phyloP scores from a whole-genome alignment of 169 alveolate species.

The Plasmodium fragile region DNA sequence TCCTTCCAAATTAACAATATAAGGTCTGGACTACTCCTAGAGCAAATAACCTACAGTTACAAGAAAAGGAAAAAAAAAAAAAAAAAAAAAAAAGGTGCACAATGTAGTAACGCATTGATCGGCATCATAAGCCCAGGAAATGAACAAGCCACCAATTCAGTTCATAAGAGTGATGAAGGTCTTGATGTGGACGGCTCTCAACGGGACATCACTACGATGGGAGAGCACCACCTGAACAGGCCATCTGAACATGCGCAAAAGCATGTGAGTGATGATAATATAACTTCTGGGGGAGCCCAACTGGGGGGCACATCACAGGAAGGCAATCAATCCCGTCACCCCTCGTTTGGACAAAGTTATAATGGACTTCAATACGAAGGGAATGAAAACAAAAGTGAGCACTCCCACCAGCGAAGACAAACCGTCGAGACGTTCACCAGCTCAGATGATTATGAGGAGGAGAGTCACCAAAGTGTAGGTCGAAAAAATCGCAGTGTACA shows the following conservation, averaged over 20 bases:
- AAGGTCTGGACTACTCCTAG: slow-evolving; percentile 39
- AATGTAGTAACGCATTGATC: neutral
- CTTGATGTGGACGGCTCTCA: neutral
- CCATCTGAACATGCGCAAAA: neutral
- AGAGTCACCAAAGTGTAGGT: neutral
- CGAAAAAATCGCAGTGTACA: neutral
- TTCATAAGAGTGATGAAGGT: neutral
- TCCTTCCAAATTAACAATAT: slow-evolving; percentile 46
- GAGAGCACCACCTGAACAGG: neutral
- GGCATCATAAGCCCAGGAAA: neutral
- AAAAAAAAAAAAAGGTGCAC: neutral
- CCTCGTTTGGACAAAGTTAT: neutral
- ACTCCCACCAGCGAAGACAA: neutral
- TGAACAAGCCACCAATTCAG: neutral
- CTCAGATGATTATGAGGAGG: neutral
- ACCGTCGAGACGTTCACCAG: neutral
- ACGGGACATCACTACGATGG: neutral
- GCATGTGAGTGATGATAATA: neutral
- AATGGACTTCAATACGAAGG: neutral
- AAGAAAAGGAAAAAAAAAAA: slow-evolving; percentile 17
- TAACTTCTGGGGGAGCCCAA: neutral
- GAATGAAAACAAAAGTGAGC: neutral
- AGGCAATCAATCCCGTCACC: neutral
- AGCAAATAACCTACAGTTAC: slow-evolving; percentile 58
- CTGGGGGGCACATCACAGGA: neutral